These are phyloP conservation scores for Cladosporium sp. DNA, from an alignment of 2,329 filamentous ascomycete species.

Conservation along the genomic window DNA sequence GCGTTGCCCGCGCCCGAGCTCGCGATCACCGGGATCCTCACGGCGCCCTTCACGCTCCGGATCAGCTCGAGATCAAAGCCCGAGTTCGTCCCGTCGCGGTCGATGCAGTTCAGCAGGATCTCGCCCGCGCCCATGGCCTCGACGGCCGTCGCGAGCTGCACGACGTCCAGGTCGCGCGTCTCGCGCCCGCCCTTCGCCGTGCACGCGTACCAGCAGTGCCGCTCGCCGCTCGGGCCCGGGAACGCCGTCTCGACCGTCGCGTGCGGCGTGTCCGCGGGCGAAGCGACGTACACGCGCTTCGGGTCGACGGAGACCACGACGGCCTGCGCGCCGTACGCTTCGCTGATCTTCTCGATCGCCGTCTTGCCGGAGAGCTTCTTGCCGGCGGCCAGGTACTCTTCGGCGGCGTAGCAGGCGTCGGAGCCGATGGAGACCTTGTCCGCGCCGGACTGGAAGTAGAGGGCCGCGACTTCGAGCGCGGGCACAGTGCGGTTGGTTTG, in stretches of 20 bases:
- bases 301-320: conserved; percentile 95
- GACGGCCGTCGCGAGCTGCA: conserved; percentile 79
- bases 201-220: conserved; percentile 92
- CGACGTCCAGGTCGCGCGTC: conserved; percentile 86
- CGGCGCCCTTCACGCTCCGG: conserved; percentile 73
- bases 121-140: conserved; percentile 95
- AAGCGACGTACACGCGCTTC: conserved; percentile 75
- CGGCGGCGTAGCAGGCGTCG: conserved; percentile 86
- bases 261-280: conserved; percentile 62
- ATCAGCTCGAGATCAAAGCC: conserved; percentile 95
- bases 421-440: conserved; percentile 97
- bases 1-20: conserved; percentile 88
- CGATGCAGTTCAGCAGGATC: conserved; percentile 94
- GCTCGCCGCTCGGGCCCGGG: conserved; percentile 69
- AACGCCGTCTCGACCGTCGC: conserved; percentile 67
- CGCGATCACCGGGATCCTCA: conserved; percentile 91
- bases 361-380: conserved; percentile 69
- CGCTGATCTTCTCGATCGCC: conserved; percentile 90
- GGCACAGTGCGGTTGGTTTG: conserved; percentile 74
- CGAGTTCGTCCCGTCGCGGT: conserved; percentile 88
- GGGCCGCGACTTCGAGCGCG: conserved; percentile 84
- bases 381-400: conserved; percentile 74
- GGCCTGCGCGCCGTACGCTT: conserved; percentile 91
- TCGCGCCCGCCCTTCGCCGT: conserved; percentile 94
- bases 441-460: conserved; percentile 96